Base-by-base conservation (phyloP, 75 land plant genomes). In the Ceratopteris richardii region DNA sequence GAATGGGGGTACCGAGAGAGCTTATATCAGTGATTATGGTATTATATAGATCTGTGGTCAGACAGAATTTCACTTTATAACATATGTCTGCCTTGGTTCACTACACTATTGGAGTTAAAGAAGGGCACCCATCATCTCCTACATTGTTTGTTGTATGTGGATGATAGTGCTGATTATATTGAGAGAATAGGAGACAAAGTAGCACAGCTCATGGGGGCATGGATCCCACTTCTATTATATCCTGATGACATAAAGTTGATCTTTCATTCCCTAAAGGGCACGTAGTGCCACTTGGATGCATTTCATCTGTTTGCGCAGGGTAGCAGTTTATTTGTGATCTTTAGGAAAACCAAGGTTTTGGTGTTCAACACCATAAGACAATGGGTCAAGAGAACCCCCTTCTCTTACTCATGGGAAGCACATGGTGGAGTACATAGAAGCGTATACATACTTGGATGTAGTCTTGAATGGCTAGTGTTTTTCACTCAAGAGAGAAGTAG, bases 341-440 rank as follows among this genome's bases (percentile, higher is more conserved):
- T 46, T 46, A 14, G 48, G n/a, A 46, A 46, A 46, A 46, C 12
- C 48, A 46, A 46, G 48, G 48, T 20, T 46, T 7, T 46, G 48
- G 48, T 17, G 48, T 46, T 46, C 4, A 46, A 46, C 21, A 46
- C 48, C 48, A 46, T 17, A 46, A 2, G 14, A n/a, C 48, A 46
- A 14, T 46, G 48, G 48, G 48, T 46, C 21, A n/a, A 17, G 14
- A 46, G 14, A 46, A 7, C 21, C 3, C 14, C 48, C 48, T n/a
- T 3, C 2, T 4, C 17, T n/a, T 14, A 46, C 21, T 2, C 17
- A 46, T 46, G 48, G 48, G 17, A 4, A 46, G 48, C 4, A 46
- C 3, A 20, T 3, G 14, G 48, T 46, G 48, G 48, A 46, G 21
- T 46, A 46, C 17, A 14, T 46, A 17, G 48, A 46, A 7, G 5